phyloP scores from a whole-genome alignment of 192 early-diverging fungal genomes.

The Mortierella hygrophila region DNA sequence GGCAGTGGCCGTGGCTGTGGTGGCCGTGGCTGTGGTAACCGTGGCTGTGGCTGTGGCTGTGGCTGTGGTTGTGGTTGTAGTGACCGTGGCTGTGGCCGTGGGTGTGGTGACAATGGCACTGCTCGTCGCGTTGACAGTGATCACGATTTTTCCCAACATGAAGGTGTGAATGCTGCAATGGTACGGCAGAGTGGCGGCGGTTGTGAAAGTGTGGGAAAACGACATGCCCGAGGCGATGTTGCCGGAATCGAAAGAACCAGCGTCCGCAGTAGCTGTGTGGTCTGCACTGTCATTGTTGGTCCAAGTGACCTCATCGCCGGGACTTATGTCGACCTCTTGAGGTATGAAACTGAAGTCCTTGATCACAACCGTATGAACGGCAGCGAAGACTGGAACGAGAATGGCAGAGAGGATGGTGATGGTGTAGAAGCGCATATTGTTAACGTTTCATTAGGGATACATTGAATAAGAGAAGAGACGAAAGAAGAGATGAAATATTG shows the following conservation, averaged over 20 bases:
- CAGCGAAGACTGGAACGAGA: conserved; percentile 8
- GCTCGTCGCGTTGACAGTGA: not conserved
- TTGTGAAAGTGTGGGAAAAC: not conserved
- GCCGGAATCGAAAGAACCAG: not conserved
- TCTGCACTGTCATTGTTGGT: not conserved
- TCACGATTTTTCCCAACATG: not conserved
- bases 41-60: no score
- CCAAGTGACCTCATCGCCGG: not conserved
- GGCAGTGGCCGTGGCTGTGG: no score
- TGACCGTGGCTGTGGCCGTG: no score
- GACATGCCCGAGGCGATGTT: not conserved
- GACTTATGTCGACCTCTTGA: not conserved
- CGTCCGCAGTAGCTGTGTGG: not conserved
- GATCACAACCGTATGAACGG: conserved; percentile 4
- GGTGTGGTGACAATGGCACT: no score
- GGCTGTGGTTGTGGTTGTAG: no score
- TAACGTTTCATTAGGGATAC: no score
- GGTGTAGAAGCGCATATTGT: not conserved
- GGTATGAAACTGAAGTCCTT: not conserved
- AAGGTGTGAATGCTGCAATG: conserved; percentile 8
- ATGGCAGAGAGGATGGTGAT: not conserved
- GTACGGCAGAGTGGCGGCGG: not conserved
- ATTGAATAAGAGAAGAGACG: no score
- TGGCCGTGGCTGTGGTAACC: no score
- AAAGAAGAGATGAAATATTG: no score